A percentile compares a stretch with the other conserved stretches of the same genome.
Conservation (phyloP, 768 basidiomycete species). For the Mycena haematopus region DNA sequence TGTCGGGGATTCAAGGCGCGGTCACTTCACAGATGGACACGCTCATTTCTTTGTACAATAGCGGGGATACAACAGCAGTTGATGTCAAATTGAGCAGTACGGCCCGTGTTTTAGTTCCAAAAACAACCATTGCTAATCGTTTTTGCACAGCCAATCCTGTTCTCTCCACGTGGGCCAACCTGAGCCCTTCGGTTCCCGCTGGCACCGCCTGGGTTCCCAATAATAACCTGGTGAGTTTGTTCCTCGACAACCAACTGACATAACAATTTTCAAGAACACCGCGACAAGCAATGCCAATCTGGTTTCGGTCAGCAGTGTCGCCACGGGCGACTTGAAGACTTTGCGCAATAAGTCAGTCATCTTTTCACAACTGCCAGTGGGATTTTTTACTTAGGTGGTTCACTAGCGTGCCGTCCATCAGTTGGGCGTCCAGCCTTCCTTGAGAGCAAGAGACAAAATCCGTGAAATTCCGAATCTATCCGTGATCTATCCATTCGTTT, state of each 20-base stretch:
- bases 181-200: background rate
- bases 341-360: background rate
- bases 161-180: conserved; percentile 8
- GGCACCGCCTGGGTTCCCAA: background rate
- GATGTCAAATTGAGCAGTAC: conserved; percentile 15
- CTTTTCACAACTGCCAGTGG: background rate
- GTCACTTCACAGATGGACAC: conserved; percentile 7
- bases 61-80: background rate
- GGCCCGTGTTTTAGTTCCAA: background rate
- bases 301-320: background rate
- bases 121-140: conserved; percentile 1
- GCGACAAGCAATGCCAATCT: background rate
- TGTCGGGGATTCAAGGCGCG: background rate
- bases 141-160: conserved; percentile 8
- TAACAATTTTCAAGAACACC: background rate
- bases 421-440: background rate
- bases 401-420: background rate
- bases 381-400: background rate
- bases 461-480: background rate
- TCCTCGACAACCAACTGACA: background rate
- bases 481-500: too few relatives aligned
- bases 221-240: conserved; percentile 4
- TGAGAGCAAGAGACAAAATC: background rate
- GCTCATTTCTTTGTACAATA: conserved; percentile 12
- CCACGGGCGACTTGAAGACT: background rate